Evolutionary conservation across 192 early-diverging fungal genomes (phyloP).

Genomic region (Geranomyces michiganensis): DNA sequence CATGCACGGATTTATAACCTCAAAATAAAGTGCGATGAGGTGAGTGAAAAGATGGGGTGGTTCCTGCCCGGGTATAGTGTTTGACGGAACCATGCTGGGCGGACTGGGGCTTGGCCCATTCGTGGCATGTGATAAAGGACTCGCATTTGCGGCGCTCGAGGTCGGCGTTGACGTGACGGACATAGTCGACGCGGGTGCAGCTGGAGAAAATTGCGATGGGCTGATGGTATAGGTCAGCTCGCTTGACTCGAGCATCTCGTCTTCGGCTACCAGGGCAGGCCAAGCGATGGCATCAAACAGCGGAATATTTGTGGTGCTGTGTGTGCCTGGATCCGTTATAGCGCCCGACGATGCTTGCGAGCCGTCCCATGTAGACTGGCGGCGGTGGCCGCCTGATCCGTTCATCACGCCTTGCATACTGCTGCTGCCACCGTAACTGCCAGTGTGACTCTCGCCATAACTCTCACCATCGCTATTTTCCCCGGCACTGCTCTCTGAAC

Average conservation of each 20-base stretch:
- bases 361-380: neutral
- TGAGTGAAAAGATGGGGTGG: conserved; percentile 33
- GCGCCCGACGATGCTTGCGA: neutral
- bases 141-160: conserved; percentile 8
- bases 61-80: conserved; percentile 12
- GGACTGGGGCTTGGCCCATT: too few species aligned
- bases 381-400: neutral
- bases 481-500: neutral
- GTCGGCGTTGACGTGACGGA: neutral
- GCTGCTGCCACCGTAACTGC: neutral
- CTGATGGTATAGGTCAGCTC: neutral
- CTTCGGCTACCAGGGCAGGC: neutral
- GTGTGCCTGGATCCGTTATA: neutral
- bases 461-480: neutral
- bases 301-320: neutral
- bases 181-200: neutral
- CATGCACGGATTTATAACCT: conserved; percentile 34
- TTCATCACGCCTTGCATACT: neutral
- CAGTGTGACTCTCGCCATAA: neutral
- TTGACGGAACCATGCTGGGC: too few species aligned
- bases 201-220: neutral
- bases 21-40: conserved; percentile 42
- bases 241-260: too few species aligned
- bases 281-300: conserved; percentile 2
- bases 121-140: neutral